Conservation (phyloP, 805 yeast genomes). For the Pichia manshurica region DNA sequence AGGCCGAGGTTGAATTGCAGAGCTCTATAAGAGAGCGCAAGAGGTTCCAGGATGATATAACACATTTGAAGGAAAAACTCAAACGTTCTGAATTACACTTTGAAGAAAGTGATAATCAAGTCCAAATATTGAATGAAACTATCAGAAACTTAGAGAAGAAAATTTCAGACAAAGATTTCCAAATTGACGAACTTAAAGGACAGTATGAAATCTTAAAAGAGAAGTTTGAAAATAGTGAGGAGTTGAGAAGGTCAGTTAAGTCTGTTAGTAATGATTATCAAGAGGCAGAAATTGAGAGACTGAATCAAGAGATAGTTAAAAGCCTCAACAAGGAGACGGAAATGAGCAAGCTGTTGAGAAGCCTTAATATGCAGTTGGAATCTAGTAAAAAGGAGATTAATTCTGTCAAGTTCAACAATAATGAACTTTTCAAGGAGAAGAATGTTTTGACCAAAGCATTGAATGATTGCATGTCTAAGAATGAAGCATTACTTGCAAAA, state of each 20-base stretch:
- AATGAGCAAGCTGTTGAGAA: constrained; percentile 57
- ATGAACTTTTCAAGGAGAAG: constrained; percentile 38
- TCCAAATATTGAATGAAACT: constrained; percentile 46
- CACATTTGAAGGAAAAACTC: constrained; percentile 44
- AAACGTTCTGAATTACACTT: constrained; percentile 47
- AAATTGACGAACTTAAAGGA: constrained; percentile 44
- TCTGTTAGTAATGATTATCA: constrained; percentile 27
- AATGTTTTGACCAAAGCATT: constrained; percentile 36
- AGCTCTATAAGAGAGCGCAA: constrained; percentile 60
- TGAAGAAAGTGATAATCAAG: constrained; percentile 45
- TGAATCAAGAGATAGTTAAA: constrained; percentile 48
- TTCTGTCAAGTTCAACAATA: constrained; percentile 33
- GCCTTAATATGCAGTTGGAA: constrained; percentile 54
- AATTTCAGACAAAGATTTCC: constrained; percentile 52
- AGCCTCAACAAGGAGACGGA: constrained; percentile 62
- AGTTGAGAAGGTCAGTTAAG: constrained; percentile 29
- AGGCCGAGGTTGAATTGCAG: constrained; percentile 68
- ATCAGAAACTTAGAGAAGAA: constrained; percentile 49
- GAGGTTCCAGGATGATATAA: constrained; percentile 44
- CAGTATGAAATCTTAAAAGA: constrained; percentile 48
- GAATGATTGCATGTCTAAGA: constrained; percentile 38
- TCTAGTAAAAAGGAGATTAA: constrained; percentile 43
- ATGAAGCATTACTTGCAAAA: constrained; percentile 36
- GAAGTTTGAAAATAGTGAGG: constrained; percentile 40
- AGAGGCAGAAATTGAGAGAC: constrained; percentile 46